Conservation (phyloP, 2,329 filamentous ascomycete genomes). For the Mycosphaerella sp. region DNA sequence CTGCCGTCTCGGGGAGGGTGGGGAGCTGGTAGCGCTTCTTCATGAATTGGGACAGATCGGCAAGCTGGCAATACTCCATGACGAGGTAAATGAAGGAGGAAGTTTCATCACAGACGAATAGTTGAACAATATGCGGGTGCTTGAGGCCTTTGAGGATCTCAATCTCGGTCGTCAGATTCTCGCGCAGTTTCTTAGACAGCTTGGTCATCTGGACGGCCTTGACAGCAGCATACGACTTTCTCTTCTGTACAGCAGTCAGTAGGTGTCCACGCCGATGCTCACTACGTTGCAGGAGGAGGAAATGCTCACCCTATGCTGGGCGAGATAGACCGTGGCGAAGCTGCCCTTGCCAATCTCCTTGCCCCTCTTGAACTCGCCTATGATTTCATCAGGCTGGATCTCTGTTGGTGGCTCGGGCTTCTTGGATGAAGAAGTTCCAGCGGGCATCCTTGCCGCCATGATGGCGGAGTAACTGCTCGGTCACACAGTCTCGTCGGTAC, state of each 20-base stretch:
- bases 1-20: slow-evolving; percentile 72
- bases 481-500: slow-evolving; percentile 4
- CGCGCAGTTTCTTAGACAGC: slow-evolving; percentile 91
- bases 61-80: slow-evolving; percentile 97
- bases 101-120: slow-evolving; percentile 90
- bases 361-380: slow-evolving; percentile 75
- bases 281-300: neutral
- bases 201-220: slow-evolving; percentile 90
- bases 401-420: slow-evolving; percentile 32
- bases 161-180: slow-evolving; percentile 93
- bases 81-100: slow-evolving; percentile 86
- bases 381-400: slow-evolving; percentile 37
- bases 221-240: slow-evolving; percentile 80
- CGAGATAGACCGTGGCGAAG: slow-evolving; percentile 83
- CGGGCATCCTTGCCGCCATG: slow-evolving; percentile 28
- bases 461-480: slow-evolving; percentile 10
- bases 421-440: slow-evolving; percentile 26
- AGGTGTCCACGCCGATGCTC: neutral
- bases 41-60: slow-evolving; percentile 91
- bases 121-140: slow-evolving; percentile 92
- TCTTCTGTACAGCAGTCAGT: slow-evolving; percentile 46
- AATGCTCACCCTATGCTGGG: slow-evolving; percentile 31
- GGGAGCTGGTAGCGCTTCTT: slow-evolving; percentile 80
- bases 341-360: slow-evolving; percentile 95
- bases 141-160: slow-evolving; percentile 88